A percentile compares a stretch with the other conserved stretches of the same genome.
These are phyloP conservation scores for Lachnellula cervina DNA, from an alignment of 2,329 filamentous ascomycete genomes.

Conservation along the genomic window DNA sequence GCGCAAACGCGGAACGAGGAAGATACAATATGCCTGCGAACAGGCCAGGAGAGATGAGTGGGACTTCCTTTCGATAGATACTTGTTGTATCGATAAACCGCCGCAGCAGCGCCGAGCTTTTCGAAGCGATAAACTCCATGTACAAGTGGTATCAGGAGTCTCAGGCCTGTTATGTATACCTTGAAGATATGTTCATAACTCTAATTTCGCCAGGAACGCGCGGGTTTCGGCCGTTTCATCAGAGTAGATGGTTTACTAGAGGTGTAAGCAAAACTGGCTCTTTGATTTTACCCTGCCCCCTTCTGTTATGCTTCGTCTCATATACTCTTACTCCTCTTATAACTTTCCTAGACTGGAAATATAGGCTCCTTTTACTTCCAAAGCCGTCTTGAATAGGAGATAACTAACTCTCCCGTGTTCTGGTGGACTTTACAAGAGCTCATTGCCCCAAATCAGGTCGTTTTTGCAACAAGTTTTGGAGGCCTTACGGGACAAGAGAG, in stretches of 20 bases:
- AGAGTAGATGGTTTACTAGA: neutral
- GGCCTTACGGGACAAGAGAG: neutral
- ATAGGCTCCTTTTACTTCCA: too few relatives aligned
- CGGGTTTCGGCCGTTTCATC: neutral
- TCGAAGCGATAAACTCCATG: conserved; percentile 20
- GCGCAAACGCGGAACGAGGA: conserved; percentile 4
- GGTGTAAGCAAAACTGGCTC: neutral
- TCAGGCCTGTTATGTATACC: conserved; percentile 12
- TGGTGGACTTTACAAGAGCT: neutral
- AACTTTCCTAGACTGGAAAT: too few relatives aligned
- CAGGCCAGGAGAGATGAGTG: conserved; percentile 1
- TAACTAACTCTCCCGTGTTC: too few relatives aligned
- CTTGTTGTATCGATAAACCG: conserved; percentile 22
- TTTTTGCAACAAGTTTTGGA: neutral
- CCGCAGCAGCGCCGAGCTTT: conserved; percentile 13
- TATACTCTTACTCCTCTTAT: too few relatives aligned
- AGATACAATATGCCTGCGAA: conserved; percentile 7
- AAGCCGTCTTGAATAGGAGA: too few relatives aligned
- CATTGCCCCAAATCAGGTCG: neutral
- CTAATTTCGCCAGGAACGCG: too few relatives aligned
- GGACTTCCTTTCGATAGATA: conserved; percentile 16
- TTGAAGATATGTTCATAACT: conserved; percentile 7
- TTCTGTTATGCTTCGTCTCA: too few relatives aligned
- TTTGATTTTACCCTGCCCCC: too few relatives aligned
- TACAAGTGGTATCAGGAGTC: conserved; percentile 15